A percentile compares a stretch with the other conserved stretches of the same genome.
phyloP scores from a whole-genome alignment of 108 stramenopile species.

The Licmophora abbreviata region DNA sequence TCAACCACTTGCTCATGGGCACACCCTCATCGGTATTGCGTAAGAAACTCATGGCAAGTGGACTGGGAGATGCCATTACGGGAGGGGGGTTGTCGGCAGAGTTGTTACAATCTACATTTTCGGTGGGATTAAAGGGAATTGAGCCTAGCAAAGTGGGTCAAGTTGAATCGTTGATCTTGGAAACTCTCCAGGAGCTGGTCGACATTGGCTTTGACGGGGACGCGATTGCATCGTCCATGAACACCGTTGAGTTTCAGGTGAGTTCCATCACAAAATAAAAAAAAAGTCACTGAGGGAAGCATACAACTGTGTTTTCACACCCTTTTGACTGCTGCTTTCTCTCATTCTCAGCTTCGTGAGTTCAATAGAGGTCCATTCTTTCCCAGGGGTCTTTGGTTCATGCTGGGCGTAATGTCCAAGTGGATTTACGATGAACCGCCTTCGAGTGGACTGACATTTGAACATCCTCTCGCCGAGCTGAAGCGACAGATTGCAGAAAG shows the following conservation, averaged over 20 bases:
- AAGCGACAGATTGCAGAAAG: constrained; percentile 73
- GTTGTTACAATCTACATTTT: constrained; percentile 72
- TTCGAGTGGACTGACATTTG: constrained; percentile 84
- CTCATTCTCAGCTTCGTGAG: constrained; percentile 63
- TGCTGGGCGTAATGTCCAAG: constrained; percentile 89
- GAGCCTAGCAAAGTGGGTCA: constrained; percentile 59
- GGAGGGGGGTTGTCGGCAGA: constrained; percentile 72
- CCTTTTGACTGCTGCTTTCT: background rate
- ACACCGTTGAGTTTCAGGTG: constrained; percentile 88
- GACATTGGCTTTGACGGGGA: constrained; percentile 88
- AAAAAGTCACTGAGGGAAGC: background rate
- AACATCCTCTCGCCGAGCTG: constrained; percentile 79
- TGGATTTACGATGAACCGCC: constrained; percentile 94
- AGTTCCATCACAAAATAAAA: background rate
- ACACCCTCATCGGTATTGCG: constrained; percentile 51
- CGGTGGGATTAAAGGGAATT: constrained; percentile 83
- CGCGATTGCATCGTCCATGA: constrained; percentile 87
- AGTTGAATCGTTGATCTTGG: constrained; percentile 75
- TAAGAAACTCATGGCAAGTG: constrained; percentile 67
- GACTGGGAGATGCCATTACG: constrained; percentile 34
- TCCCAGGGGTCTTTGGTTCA: constrained; percentile 92
- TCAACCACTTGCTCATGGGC: constrained; percentile 12
- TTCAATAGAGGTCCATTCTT: constrained; percentile 97
- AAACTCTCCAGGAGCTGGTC: constrained; percentile 71
- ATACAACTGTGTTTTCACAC: background rate